Percentiles rank a stretch among this genome's conserved stretches.
These are phyloP conservation scores for Graphilbum sp. DNA, from an alignment of 2,329 filamentous ascomycete species.

Conservation along the genomic window DNA sequence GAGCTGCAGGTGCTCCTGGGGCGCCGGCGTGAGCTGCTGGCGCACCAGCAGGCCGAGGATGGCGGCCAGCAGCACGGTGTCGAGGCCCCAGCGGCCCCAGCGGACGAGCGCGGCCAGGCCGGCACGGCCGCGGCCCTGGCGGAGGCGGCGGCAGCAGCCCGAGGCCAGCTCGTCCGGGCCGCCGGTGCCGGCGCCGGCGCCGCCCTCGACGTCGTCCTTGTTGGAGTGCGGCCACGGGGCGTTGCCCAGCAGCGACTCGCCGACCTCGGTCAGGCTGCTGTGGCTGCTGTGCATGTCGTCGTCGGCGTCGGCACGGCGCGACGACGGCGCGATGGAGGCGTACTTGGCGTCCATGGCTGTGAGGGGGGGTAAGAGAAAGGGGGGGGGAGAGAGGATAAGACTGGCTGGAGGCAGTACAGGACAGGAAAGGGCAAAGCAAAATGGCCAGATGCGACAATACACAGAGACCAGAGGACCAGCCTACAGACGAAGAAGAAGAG, in stretches of 20 bases:
- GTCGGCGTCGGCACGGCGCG: slow-evolving; percentile 1
- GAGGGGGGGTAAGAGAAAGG: not conserved
- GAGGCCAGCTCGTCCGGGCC: slow-evolving; percentile 12
- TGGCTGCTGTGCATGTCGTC: slow-evolving; percentile 16
- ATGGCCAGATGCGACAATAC: not conserved
- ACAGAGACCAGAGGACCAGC: not conserved
- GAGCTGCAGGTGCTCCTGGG: slow-evolving; percentile 8
- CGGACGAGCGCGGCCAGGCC: slow-evolving; percentile 13
- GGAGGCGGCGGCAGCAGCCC: too few species aligned
- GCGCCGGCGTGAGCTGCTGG: slow-evolving; percentile 11
- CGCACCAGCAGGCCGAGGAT: slow-evolving; percentile 20
- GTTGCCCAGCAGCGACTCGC: slow-evolving; percentile 23
- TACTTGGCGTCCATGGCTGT: slow-evolving; percentile 8
- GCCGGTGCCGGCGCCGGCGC: slow-evolving; percentile 15
- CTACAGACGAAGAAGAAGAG: not conserved
- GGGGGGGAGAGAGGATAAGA: not conserved
- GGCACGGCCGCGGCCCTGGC: slow-evolving; percentile 15
- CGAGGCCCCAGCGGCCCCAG: slow-evolving; percentile 20
- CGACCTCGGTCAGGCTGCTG: slow-evolving; percentile 19
- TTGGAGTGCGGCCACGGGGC: slow-evolving; percentile 18
- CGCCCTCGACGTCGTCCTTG: slow-evolving; percentile 10
- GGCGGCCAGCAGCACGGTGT: slow-evolving; percentile 20
- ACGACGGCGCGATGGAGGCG: slow-evolving; percentile 4
- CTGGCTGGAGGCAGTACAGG: not conserved
- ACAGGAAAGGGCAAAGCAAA: not conserved